Evolutionary conservation across 805 yeast genomes (phyloP).

Genomic region (Metschnikowia shivogae): DNA sequence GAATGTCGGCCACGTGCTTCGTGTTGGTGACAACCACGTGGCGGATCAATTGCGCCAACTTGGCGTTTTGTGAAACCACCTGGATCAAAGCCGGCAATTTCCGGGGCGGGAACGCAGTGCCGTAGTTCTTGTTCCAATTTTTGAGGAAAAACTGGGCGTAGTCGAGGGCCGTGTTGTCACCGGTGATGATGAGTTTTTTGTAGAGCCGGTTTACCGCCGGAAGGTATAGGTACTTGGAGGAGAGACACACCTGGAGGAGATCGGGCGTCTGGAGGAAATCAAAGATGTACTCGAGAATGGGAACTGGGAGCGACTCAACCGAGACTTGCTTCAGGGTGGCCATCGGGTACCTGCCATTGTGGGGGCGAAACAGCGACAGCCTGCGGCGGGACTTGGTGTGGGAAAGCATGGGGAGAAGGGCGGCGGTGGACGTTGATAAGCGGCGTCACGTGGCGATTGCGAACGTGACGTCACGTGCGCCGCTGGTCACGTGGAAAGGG

Average conservation of each 20-base stretch:
- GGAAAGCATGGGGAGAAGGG: not conserved
- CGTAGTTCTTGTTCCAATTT: slow-evolving; percentile 19
- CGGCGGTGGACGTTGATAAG: not conserved
- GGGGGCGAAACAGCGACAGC: slow-evolving; percentile 13
- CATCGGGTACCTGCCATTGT: slow-evolving; percentile 9
- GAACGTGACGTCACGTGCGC: not conserved
- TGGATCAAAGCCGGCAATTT: slow-evolving; percentile 12
- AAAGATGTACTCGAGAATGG: slow-evolving; percentile 18
- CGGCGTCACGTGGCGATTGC: not conserved
- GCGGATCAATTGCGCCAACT: slow-evolving; percentile 14
- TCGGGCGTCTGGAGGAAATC: slow-evolving; percentile 19
- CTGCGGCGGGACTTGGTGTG: slow-evolving; percentile 2
- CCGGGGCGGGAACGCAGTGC: slow-evolving; percentile 13
- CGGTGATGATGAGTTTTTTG: slow-evolving; percentile 19
- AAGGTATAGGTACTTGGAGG: slow-evolving; percentile 22
- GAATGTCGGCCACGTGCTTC: not conserved
- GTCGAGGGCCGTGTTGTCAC: slow-evolving; percentile 7
- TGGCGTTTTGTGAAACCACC: slow-evolving; percentile 10
- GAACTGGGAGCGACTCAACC: slow-evolving; percentile 22
- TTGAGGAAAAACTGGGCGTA: slow-evolving; percentile 11
- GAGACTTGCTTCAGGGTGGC: not conserved
- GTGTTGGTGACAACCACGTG: slow-evolving; percentile 4
- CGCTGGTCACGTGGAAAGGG: too few relatives aligned
- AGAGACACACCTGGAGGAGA: slow-evolving; percentile 19
- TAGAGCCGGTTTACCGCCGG: slow-evolving; percentile 25